Evolutionary conservation across 176 grass and related monocot species (phyloP), one percentile per base, ranked within the genome.

Genomic region (Aegilops bicornis): DNA sequence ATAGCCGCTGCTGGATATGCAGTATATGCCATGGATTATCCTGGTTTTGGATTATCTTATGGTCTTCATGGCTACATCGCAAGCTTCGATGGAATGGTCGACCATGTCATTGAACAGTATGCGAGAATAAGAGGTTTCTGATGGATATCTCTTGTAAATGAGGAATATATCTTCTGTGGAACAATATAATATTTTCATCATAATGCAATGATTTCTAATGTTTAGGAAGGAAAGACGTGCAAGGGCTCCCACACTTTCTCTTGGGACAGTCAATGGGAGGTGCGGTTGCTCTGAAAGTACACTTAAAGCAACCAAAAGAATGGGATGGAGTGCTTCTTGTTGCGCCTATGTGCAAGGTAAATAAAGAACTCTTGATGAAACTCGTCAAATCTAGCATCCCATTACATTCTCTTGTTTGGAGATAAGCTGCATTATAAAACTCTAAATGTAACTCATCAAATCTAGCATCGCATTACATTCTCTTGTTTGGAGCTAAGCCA

Each of bases 191-290:
- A 2, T 84, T 66, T 90, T 39, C 83, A 81, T 61, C 10, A 74
- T 71, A 70, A 39, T 83, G 37, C 70, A 73, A 67, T 64, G 8
- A 70, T 82, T 77, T 65, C 12, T 48, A 47, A 87, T 85, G 64
- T 76, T 67, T 84, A 98, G 93, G 84, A 58, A 91, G 54, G 81
- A 85, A 89, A 29, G 92, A 89, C 33, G 92, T 94, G 60, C 60
- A 52, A 43, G 88, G 69, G 10, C 67, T 98, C 47, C 86, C 79
- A 76, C 89, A 96, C 36, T 98, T 98, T 81, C 88, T 98, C 58
- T 77, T 98, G 79, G 96, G 96, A 33, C 96, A 98, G 86, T 98
- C 96, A 80, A 98, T 98, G 96, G 96, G 96, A 83, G 96, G 96
- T 25, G 96, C 93, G 11, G 96, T 96, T 39, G 93, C 96, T 86